A percentile compares a stretch with the other conserved stretches of the same genome.
phyloP scores from a whole-genome alignment of 1,284 basidiomycete species.

The Moesziomyces sp. region DNA sequence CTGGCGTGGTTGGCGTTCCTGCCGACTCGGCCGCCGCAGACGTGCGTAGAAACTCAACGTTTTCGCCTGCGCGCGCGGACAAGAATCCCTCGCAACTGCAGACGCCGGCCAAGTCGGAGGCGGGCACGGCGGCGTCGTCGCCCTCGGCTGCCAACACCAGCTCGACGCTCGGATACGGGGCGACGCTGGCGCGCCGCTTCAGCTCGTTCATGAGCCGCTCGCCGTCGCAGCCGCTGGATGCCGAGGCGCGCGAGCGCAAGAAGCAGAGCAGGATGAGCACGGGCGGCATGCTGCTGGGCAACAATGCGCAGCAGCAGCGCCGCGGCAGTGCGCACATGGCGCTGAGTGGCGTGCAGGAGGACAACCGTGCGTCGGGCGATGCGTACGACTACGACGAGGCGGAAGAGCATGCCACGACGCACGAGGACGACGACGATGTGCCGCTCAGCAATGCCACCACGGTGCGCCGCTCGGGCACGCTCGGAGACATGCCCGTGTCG shows the following conservation, averaged over 20 bases:
- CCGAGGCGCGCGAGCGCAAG: conserved; percentile 51
- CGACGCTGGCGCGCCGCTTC: conserved; percentile 54
- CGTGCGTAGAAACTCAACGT: conserved; percentile 22
- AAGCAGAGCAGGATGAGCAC: conserved; percentile 58
- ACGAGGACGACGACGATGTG: conserved; percentile 25
- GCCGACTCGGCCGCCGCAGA: conserved; percentile 13
- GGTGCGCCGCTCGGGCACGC: conserved; percentile 44
- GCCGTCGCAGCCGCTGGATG: conserved; percentile 53
- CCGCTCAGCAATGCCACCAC: conserved; percentile 21
- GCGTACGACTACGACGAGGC: conserved; percentile 25
- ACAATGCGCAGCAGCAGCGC: conserved; percentile 19
- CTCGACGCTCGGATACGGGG: conserved; percentile 43
- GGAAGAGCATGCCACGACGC: conserved; percentile 18
- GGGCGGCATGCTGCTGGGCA: conserved; percentile 42
- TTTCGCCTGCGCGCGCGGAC: conserved; percentile 21
- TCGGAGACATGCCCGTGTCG: conserved; percentile 41
- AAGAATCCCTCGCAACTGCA: conserved; percentile 14
- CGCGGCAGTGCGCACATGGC: conserved; percentile 33
- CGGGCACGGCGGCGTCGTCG: conserved; percentile 13
- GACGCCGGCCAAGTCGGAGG: conserved; percentile 21
- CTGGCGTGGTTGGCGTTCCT: conserved; percentile 4
- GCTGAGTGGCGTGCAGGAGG: conserved; percentile 33
- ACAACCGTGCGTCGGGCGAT: conserved; percentile 13
- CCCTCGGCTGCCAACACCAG: conserved; percentile 24
- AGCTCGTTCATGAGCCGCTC: conserved; percentile 60